Evolutionary conservation across 2,329 filamentous ascomycete genomes (phyloP).

Genomic region (Dactylellina parvicollis): DNA sequence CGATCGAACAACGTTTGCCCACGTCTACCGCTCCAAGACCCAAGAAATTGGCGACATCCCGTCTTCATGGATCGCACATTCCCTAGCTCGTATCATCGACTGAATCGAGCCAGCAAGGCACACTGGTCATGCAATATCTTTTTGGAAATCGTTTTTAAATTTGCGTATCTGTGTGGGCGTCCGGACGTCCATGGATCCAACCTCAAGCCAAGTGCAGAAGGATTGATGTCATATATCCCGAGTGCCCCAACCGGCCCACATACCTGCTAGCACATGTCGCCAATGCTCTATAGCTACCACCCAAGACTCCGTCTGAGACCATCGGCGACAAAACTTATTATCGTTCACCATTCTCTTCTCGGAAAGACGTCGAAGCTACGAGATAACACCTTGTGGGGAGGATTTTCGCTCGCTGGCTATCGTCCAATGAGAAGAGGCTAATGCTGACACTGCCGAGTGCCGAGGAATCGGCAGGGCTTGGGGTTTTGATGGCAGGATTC

Average conservation of each 20-base stretch:
- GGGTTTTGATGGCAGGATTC: constrained; percentile 8
- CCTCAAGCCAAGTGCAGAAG: neutral
- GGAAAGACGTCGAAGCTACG: constrained; percentile 29
- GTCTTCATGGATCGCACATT: neutral
- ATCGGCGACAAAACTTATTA: constrained; percentile 29
- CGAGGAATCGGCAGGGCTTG: constrained; percentile 31
- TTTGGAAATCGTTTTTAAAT: constrained; percentile 5
- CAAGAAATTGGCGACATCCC: neutral
- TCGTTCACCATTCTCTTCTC: neutral
- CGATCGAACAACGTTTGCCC: constrained; percentile 13
- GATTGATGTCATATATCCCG: constrained; percentile 45
- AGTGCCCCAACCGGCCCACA: neutral
- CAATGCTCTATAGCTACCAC: constrained; percentile 21
- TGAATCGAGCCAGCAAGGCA: constrained; percentile 21
- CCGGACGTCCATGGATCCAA: neutral
- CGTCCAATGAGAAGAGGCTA: constrained; percentile 16
- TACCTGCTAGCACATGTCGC: constrained; percentile 12
- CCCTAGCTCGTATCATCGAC: neutral
- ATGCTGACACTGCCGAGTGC: constrained; percentile 48
- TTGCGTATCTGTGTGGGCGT: no score
- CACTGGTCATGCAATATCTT: constrained; percentile 23
- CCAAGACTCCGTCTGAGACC: constrained; percentile 39
- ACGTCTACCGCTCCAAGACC: constrained; percentile 1
- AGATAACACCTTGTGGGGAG: constrained; percentile 39
- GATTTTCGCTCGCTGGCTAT: constrained; percentile 6